These are phyloP conservation scores for Tolypocladium capitatum DNA, from an alignment of 2,329 filamentous ascomycete species.

Conservation along the genomic window DNA sequence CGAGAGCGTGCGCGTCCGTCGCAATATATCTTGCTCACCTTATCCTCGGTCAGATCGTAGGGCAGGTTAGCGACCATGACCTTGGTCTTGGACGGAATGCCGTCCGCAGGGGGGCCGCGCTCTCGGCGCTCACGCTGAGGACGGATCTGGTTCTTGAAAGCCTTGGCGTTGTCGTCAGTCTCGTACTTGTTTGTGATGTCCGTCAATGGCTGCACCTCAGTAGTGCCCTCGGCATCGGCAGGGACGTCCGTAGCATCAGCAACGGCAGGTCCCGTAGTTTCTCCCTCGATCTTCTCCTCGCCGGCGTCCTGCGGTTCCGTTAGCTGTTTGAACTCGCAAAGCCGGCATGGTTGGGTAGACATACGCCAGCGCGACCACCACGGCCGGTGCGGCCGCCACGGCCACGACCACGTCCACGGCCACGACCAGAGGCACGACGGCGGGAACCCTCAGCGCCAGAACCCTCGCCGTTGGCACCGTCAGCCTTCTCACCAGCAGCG, in stretches of 20 bases:
- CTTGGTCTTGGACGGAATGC: constrained; percentile 98
- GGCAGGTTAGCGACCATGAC: constrained; percentile 99
- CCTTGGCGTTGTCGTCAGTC: constrained; percentile 48
- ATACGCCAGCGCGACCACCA: constrained; percentile 31
- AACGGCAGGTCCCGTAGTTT: constrained; percentile 21
- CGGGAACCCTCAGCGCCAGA: constrained; percentile 53
- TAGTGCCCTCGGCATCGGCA: constrained; percentile 30
- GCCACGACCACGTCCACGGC: constrained; percentile 57
- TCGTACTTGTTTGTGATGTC: constrained; percentile 47
- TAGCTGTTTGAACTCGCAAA: neutral
- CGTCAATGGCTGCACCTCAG: constrained; percentile 44
- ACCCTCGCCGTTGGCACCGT: constrained; percentile 65
- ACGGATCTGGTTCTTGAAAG: constrained; percentile 40
- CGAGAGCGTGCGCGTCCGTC: neutral
- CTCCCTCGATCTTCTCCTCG: constrained; percentile 35
- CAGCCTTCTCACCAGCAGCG: constrained; percentile 62
- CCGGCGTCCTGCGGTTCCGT: constrained; percentile 14
- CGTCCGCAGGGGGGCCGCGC: constrained; percentile 93
- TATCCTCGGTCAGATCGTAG: constrained; percentile 95
- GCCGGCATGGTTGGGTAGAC: constrained; percentile 4
- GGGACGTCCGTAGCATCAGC: constrained; percentile 33
- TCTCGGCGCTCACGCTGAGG: constrained; percentile 52
- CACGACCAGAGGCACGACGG: constrained; percentile 49
- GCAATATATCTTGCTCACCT: constrained; percentile 45
- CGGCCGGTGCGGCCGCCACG: constrained; percentile 53